Conservation (phyloP, 805 yeast genomes). For the Candida railenensis region DNA sequence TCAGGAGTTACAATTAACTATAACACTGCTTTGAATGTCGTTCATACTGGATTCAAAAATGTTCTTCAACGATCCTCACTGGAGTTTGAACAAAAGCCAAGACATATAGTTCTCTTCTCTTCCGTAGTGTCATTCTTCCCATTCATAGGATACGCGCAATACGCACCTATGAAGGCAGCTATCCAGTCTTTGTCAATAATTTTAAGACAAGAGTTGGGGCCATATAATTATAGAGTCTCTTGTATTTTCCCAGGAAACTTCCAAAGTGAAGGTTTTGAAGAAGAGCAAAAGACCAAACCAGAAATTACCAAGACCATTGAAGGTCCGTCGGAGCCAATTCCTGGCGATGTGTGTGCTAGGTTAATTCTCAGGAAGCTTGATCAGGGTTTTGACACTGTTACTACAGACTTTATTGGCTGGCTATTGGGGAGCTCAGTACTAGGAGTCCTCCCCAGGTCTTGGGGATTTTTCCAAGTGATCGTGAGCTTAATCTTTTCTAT, state of each 20-base stretch:
- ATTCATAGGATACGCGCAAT: slow-evolving; percentile 87
- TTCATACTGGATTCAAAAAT: slow-evolving; percentile 61
- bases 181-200: slow-evolving; percentile 71
- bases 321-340: slow-evolving; percentile 74
- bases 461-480: slow-evolving; percentile 48
- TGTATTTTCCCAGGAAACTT: slow-evolving; percentile 89
- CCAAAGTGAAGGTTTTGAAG: slow-evolving; percentile 78
- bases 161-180: slow-evolving; percentile 88
- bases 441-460: slow-evolving; percentile 68
- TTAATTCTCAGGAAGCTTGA: slow-evolving; percentile 55
- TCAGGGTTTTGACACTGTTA: slow-evolving; percentile 68
- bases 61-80: slow-evolving; percentile 14
- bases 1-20: slow-evolving; percentile 70
- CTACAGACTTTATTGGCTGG: slow-evolving; percentile 88
- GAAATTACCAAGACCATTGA: slow-evolving; percentile 77
- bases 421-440: slow-evolving; percentile 62
- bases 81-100: slow-evolving; percentile 35
- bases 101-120: slow-evolving; percentile 59
- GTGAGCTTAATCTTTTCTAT: slow-evolving; percentile 35
- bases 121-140: slow-evolving; percentile 83
- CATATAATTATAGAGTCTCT: slow-evolving; percentile 66
- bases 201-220: slow-evolving; percentile 76
- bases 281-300: slow-evolving; percentile 85
- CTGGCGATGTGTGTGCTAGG: slow-evolving; percentile 65
- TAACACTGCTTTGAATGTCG: slow-evolving; percentile 64